Conservation (phyloP, 768 basidiomycete genomes). For the Coprinopsis marcescibilis region DNA sequence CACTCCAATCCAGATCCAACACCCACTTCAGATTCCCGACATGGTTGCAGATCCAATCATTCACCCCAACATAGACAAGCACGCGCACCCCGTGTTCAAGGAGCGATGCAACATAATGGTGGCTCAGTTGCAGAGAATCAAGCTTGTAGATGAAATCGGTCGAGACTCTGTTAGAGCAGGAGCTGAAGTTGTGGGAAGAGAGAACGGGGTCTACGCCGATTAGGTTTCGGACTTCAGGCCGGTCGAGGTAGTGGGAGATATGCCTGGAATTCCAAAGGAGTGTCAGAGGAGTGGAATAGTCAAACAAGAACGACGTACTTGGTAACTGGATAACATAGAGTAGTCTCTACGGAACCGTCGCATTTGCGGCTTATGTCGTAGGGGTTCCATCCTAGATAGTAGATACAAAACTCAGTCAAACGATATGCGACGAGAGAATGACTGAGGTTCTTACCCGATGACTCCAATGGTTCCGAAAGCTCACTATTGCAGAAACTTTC, state of each 20-base stretch:
- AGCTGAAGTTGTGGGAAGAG: slow-evolving; percentile 25
- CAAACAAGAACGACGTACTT: slow-evolving; percentile 15
- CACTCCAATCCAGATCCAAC: slow-evolving; percentile 65
- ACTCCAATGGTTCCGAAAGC: slow-evolving; percentile 37
- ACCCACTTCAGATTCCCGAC: slow-evolving; percentile 73
- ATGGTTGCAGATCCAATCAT: slow-evolving; percentile 77
- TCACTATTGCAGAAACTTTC: slow-evolving; percentile 52
- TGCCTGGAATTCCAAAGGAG: slow-evolving; percentile 28
- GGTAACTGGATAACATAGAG: slow-evolving; percentile 56
- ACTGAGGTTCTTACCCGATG: slow-evolving; percentile 31
- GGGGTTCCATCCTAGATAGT: slow-evolving; percentile 47
- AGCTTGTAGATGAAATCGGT: slow-evolving; percentile 39
- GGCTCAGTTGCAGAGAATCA: slow-evolving; percentile 41
- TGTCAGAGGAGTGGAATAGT: not conserved
- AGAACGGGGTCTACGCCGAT: slow-evolving; percentile 59
- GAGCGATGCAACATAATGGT: slow-evolving; percentile 56
- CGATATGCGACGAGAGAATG: not conserved
- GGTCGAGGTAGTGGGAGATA: slow-evolving; percentile 59
- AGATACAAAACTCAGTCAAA: not conserved
- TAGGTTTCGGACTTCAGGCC: slow-evolving; percentile 41
- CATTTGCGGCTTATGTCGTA: slow-evolving; percentile 69
- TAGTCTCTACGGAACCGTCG: slow-evolving; percentile 38
- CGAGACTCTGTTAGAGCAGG: slow-evolving; percentile 34
- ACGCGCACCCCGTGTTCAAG: slow-evolving; percentile 68
- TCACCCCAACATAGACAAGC: slow-evolving; percentile 64